Conservation (phyloP, 208 protist species). For the Histomonas meleagridis region DNA sequence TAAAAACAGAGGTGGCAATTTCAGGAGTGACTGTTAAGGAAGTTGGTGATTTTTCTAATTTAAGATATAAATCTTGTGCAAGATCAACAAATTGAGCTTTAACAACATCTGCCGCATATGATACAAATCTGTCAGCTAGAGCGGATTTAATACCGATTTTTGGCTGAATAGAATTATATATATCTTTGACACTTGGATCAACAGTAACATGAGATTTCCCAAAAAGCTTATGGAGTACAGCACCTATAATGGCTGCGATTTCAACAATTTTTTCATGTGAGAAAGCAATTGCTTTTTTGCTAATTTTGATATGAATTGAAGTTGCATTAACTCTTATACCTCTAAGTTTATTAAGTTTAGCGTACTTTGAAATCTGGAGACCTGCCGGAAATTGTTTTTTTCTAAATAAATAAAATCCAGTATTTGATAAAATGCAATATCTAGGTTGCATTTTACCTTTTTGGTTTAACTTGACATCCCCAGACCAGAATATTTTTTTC, state of each 20-base stretch:
- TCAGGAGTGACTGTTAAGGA: not conserved
- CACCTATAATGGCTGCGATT: not conserved
- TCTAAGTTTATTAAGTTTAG: not conserved
- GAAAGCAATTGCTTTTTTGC: not conserved
- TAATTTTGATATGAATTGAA: not conserved
- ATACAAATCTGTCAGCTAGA: not conserved
- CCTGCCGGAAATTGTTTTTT: not conserved
- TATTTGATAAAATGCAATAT: not conserved
- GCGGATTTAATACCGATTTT: not conserved
- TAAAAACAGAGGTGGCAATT: not conserved
- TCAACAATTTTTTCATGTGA: not conserved
- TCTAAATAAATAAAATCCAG: not conserved
- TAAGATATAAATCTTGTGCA: not conserved
- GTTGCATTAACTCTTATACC: not conserved
- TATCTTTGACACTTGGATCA: not conserved
- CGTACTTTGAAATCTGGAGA: not conserved
- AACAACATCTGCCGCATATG: not conserved
- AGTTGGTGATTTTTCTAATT: not conserved
- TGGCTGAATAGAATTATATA: not conserved
- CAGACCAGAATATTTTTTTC: not conserved
- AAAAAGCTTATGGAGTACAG: not conserved
- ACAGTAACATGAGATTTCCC: not conserved
- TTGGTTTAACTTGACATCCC: not conserved
- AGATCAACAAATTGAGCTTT: not conserved
- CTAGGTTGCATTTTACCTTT: not conserved